Conservation (phyloP, 306 rosid species). For the Trichosanthes truncata region DNA sequence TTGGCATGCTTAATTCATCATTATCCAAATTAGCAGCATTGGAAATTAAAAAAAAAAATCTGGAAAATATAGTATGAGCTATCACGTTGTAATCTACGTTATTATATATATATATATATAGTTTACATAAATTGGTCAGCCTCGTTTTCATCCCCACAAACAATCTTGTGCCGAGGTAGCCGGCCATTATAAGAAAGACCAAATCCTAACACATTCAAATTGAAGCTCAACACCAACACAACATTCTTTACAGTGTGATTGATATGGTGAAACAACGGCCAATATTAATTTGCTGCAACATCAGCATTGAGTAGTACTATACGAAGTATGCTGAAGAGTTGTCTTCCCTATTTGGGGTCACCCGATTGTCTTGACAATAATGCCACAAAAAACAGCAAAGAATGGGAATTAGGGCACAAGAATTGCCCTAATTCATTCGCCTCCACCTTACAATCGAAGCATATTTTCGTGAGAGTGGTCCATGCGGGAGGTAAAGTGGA, state of each 20-base stretch:
- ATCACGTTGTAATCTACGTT: background rate
- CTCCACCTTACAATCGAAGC: constrained; percentile 20
- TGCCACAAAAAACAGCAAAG: background rate
- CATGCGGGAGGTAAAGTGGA: constrained; percentile 58
- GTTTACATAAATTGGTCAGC: background rate
- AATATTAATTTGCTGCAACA: background rate
- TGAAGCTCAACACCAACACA: background rate
- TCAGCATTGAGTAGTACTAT: background rate
- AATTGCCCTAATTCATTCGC: constrained; percentile 8
- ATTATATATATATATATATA: too few relatives aligned
- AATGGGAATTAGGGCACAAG: constrained; percentile 8
- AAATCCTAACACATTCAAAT: background rate
- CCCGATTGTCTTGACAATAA: background rate
- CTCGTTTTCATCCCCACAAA: background rate
- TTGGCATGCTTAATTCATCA: too few relatives aligned
- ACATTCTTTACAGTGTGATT: background rate
- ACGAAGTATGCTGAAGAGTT: background rate
- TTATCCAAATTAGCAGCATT: too few relatives aligned
- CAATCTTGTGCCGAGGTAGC: background rate
- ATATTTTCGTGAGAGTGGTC: constrained; percentile 44
- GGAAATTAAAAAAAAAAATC: too few relatives aligned
- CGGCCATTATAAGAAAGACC: background rate
- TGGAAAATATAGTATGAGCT: background rate
- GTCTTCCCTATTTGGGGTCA: constrained; percentile 1
- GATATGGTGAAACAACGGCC: background rate